Base-by-base conservation (phyloP, 2,329 filamentous ascomycete genomes). In the Metarhizium anisopliae region DNA sequence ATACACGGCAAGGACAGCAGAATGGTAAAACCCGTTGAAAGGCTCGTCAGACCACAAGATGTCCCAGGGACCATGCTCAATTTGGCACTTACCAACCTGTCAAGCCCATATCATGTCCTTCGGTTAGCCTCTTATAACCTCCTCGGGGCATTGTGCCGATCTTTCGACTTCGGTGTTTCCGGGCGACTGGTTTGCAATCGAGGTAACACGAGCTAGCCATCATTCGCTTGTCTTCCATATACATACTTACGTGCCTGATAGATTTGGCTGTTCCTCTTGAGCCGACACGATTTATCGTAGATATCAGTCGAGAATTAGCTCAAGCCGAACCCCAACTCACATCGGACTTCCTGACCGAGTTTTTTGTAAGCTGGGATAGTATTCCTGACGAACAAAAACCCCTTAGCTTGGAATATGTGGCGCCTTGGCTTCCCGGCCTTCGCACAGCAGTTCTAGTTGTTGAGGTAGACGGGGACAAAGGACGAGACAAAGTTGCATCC, bases 331-430 rank as follows among this genome's bases (percentile, higher is more conserved):
- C 85, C 25, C 84, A 86, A 61, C 74, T 88, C 7, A 87, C 85
- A 0, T 79, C 78, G 7, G 85, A 88, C 63, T 88, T 88, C 62
- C 64, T 88, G 43, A 86, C 84, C n/a, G 85, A 87, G 62, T 88
- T 88, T 64, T 87, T 88, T 57, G 82, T 86, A 29, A 83, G 84
- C 18, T 88, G 85, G 85, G 83, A 86, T 60, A 86, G 83, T 62
- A 84, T 87, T 61, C 78, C 82, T 1, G 80, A 85, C 38, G 81
- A 86, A 55, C 85, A 88, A 64, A 83, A 85, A 60, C 82, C 84
- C 1, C 66, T 87, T 29, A 85, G 83, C 60, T 73, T 88, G 35
- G 80, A 83, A 6, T 88, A 88, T 64, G 85, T 88, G 81, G 81
- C 84, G 6, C 85, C 85, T 2, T 88, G 85, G 85, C 72, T 88